phyloP scores from a whole-genome alignment of 2,329 filamentous ascomycete species.

The Achaetomium macrosporum region DNA sequence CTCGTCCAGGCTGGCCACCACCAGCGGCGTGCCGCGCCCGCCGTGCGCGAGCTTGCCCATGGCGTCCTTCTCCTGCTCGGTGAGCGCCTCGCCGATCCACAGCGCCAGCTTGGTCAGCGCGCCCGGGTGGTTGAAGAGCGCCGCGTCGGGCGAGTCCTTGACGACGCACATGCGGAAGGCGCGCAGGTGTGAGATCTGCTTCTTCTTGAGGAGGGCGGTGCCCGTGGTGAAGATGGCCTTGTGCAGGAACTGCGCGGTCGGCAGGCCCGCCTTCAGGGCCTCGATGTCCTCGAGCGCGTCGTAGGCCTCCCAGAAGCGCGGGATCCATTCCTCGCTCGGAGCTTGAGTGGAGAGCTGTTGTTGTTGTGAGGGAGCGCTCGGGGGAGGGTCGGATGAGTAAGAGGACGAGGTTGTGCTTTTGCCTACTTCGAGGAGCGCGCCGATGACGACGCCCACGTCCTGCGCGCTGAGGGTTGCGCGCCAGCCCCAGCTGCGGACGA shows the following conservation, averaged over 20 bases:
- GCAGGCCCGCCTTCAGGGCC: conserved; percentile 67
- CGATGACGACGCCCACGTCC: conserved; percentile 88
- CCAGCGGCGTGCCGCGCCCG: conserved; percentile 73
- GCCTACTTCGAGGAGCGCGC: conserved; percentile 88
- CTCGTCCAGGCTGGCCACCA: conserved; percentile 86
- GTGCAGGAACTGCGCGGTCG: conserved; percentile 82
- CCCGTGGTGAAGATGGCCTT: conserved; percentile 90
- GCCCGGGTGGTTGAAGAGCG: conserved; percentile 87
- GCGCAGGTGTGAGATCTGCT: conserved; percentile 84
- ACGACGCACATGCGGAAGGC: conserved; percentile 95
- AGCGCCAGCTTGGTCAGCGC: conserved; percentile 89
- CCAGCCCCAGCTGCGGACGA: conserved; percentile 97
- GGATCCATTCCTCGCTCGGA: conserved; percentile 59
- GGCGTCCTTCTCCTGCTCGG: conserved; percentile 76
- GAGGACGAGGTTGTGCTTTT: conserved; percentile 39
- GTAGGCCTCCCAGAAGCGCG: conserved; percentile 66
- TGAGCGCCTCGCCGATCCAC: conserved; percentile 89
- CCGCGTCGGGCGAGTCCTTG: conserved; percentile 86
- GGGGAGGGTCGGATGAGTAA: conserved; percentile 21
- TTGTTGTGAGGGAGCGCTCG: conserved; percentile 33
- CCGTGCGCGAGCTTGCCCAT: conserved; percentile 66
- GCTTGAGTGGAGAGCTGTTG: conserved; percentile 29
- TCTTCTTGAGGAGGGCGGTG: conserved; percentile 84
- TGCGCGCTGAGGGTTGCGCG: conserved; percentile 87
- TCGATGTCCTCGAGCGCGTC: conserved; percentile 69